Base-by-base conservation (phyloP, 1,139 yeast species). In the Suhomyces bribrorum region DNA sequence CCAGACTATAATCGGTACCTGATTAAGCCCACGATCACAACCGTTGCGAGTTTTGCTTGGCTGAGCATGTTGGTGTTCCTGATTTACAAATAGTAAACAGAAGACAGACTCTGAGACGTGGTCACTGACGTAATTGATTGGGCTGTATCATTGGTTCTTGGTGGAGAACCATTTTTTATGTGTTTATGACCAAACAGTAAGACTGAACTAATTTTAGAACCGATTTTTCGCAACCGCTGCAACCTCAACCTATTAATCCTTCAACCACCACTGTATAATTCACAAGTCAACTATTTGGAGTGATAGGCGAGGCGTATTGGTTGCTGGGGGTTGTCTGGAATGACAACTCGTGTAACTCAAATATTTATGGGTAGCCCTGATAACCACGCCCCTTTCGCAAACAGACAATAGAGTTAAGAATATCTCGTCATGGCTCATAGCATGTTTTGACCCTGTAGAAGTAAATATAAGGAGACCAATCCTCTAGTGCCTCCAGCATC, bases 1-100 rank as follows among this genome's bases (percentile, higher is more conserved):
- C 23, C 11, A 8, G 23, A 20, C 23, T 20, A 20, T n/a, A n/a
- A 8, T 20, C 11, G 23, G 23, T 20, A 4, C 23, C 23, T 20
- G 23, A 20, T 8, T 20, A 17, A 12, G 16, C 32, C n/a, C 9
- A 29, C 32, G 32, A 29, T 29, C 32, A 29, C 32, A 29, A 29
- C 32, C 32, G 13, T 5, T 14, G 25, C 25, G 15, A 18, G 12
- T 20, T 20, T 20, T 20, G 23, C 23, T 20, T 20, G 23, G 23
- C 23, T 20, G 11, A 20, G 5, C 23, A 20, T n/a, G 23, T 20
- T 20, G 23, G 23, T 20, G 23, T 20, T 20, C 23, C 23, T 20
- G 23, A 20, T n/a, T 20, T 20, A 20, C 23, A 20, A 20, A 20
- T 20, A 20, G 23, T 20, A 20, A 20, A 20, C 23, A 20, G 23